A percentile compares a stretch with the other conserved stretches of the same genome.
phyloP scores from a whole-genome alignment of 352 stramenopile genomes.

The Discostella stelligera region DNA sequence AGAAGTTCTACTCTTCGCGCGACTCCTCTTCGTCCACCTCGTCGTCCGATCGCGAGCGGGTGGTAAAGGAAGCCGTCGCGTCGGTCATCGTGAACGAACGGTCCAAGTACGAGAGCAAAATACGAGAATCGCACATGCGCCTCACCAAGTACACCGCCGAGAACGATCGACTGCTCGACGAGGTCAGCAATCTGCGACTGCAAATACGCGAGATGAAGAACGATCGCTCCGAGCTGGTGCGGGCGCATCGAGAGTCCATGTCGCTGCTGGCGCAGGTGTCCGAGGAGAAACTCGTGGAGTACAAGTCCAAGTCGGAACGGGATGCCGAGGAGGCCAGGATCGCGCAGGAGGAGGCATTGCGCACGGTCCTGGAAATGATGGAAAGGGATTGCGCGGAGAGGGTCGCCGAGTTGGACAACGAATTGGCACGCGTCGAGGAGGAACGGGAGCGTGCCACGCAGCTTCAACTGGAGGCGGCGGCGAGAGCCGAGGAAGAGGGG shows the following conservation, averaged over 20 bases:
- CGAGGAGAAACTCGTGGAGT: conserved; percentile 54
- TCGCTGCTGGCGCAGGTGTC: conserved; percentile 44
- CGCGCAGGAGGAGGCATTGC: conserved; percentile 55
- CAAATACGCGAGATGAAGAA: conserved; percentile 58
- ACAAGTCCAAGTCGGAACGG: conserved; percentile 39
- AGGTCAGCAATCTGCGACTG: conserved; percentile 48
- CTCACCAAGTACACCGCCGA: conserved; percentile 49
- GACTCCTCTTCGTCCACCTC: not conserved
- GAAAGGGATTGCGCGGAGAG: conserved; percentile 54
- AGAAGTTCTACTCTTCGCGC: not conserved
- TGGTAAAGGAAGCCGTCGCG: conserved; percentile 23
- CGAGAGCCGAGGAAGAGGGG: conserved; percentile 27
- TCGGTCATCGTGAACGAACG: conserved; percentile 26
- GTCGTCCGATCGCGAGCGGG: conserved; percentile 5
- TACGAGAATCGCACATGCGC: conserved; percentile 20
- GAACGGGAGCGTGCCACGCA: conserved; percentile 34
- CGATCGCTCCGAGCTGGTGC: conserved; percentile 45
- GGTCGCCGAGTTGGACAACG: conserved; percentile 40
- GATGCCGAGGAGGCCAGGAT: conserved; percentile 36
- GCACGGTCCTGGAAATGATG: conserved; percentile 60
- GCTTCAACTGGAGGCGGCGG: conserved; percentile 36
- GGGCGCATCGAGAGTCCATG: conserved; percentile 53
- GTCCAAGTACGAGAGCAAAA: conserved; percentile 32
- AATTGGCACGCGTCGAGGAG: conserved; percentile 37
- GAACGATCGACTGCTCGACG: conserved; percentile 49